Conservation (phyloP, 129 eudicot genomes). For the Kitagawia praeruptora region DNA sequence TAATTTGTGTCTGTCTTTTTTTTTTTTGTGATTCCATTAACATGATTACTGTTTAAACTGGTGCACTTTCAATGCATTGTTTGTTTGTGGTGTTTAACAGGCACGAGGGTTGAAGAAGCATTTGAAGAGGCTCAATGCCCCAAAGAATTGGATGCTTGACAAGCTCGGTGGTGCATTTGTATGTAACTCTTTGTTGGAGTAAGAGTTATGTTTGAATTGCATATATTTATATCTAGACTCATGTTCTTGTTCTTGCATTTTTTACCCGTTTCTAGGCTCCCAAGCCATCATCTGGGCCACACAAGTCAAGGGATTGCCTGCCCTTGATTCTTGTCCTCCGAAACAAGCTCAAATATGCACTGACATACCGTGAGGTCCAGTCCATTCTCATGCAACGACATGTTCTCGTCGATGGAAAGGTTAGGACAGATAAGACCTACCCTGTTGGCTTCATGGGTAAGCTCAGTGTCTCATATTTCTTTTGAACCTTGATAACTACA, state of each 20-base stretch:
- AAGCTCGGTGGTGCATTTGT: constrained; percentile 62
- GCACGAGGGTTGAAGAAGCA: constrained; percentile 57
- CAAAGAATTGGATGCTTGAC: constrained; percentile 60
- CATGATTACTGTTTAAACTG: too few species aligned
- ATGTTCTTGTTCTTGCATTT: not conserved
- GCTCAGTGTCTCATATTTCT: not conserved
- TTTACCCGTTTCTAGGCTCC: constrained; percentile 30
- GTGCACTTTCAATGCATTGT: not conserved
- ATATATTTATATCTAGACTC: not conserved
- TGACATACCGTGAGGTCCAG: constrained; percentile 49
- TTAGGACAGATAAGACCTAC: constrained; percentile 55
- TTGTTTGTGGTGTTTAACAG: constrained; percentile 11
- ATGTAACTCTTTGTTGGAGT: constrained; percentile 18
- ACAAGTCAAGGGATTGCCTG: constrained; percentile 47
- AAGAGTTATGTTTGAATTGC: not conserved
- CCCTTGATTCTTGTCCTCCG: constrained; percentile 47
- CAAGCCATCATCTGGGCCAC: constrained; percentile 62
- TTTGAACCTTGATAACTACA: not conserved
- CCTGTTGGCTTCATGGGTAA: constrained; percentile 58
- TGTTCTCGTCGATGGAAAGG: constrained; percentile 50
- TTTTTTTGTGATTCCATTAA: too few species aligned
- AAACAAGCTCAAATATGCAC: constrained; percentile 45
- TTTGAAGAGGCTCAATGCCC: constrained; percentile 69
- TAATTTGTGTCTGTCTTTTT: too few species aligned
- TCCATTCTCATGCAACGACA: constrained; percentile 55